Evolutionary conservation across 345 rosid species (phyloP), one percentile per base, ranked within the genome.

Genomic region (Lagerstroemia speciosa): DNA sequence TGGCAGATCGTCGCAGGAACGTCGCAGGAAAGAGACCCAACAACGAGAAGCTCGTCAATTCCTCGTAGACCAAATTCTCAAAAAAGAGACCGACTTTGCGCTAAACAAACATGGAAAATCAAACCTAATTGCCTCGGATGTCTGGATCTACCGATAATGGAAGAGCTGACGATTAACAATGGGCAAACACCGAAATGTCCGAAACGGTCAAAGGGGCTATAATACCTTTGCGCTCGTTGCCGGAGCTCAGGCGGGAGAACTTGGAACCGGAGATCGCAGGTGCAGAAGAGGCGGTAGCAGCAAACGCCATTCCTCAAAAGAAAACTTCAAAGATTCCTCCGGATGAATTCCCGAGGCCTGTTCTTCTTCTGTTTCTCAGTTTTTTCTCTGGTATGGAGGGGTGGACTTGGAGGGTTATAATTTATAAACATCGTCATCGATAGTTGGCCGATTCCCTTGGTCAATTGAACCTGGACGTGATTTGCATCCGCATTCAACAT

Each of bases 391-490:
- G 36, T 15, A 17, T 27, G 37, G 48, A 8, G 55, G 10, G 29
- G 8, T 3, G 20, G 19, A 20, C 30, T 12, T 22, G 19, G n/a
- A 15, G 63, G 50, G 22, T 38, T n/a, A n/a, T n/a, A n/a, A n/a
- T n/a, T 73, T 60, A 52, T 15, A 65, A 38, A 38, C 50, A 37
- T 34, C 43, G 8, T 34, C 29, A 27, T 27, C 32, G 67, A 26
- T 65, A 33, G n/a, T 22, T 41, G 61, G 30, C 61, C 26, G 43
- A 32, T 3, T 34, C 0, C 22, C 40, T 8, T 15, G 66, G 67
- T 12, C 24, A 11, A 14, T 26, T 29, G 76, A 73, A 73, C 62
- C 76, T 73, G 76, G 76, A 73, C 71, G 71, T 31, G 50, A 73
- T 67, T 37, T 12, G 12, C 52, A 36, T 1, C 19, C 6, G 0